Base-by-base conservation (phyloP, 2,329 filamentous ascomycete genomes). In the Corynespora cassiicola region DNA sequence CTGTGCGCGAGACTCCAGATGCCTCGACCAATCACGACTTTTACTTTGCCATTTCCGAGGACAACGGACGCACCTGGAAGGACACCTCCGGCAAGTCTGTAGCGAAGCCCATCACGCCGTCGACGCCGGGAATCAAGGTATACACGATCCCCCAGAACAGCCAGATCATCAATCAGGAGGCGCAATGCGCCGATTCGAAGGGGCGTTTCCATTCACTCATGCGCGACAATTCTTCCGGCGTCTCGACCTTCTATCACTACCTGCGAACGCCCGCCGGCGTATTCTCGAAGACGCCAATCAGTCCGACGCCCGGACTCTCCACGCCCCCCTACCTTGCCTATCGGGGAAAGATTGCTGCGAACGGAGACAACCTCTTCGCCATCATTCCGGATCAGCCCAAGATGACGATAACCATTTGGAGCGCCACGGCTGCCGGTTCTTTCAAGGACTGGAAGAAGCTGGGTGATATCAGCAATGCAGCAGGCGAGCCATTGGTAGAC, bases 91-190 rank as follows among this genome's bases (percentile, higher is more conserved):
- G 68, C 0, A 50, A 55, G 2, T 40, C 63, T 2, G 59, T 78
- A 12, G 63, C 72, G 0, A 64, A 68, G 29, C 70, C 71, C 9
- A 70, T 78, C 8, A 56, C 52, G 2, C 75, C 74, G 0, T 63
- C 61, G 0, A 65, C 70, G 0, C 40, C 61, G 0, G 75, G 74
- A 0, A 71, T 77, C 30, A 65, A 70, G 11, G 71, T 73, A 1
- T 75, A 73, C 36, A 54, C 56, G 3, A 74, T 78, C n/a, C 68
- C 71, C 1, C 74, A 73, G 46, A 67, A 68, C 4, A 71, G 63
- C 15, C 71, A 76, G 2, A 68, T 79, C 35, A 70, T 72, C 39
- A 79, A 78, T 45, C 75, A 79, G 56, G 75, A 78, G 58, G 69
- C 71, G 3, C 75, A 79, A 47, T 70, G 69, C 6, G 71, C 72